phyloP scores from a whole-genome alignment of 805 yeast species.

The Saccharomycopsis sp. region DNA sequence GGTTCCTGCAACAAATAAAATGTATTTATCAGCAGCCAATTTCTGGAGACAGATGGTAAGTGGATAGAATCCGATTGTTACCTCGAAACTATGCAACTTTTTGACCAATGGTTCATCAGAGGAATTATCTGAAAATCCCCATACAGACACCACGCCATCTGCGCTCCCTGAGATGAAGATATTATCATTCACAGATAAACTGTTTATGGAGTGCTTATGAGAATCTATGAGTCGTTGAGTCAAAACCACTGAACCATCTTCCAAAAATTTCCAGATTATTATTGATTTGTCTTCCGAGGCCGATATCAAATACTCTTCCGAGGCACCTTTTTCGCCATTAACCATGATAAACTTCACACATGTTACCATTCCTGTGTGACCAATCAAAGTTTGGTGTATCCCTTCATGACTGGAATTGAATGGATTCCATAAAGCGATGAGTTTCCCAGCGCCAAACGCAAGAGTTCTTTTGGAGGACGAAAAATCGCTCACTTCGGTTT shows the following conservation, averaged over 20 bases:
- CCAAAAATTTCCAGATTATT: conserved; percentile 47
- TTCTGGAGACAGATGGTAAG: conserved; percentile 24
- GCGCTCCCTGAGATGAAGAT: conserved; percentile 58
- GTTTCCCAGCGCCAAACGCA: conserved; percentile 67
- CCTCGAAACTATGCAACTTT: conserved; percentile 29
- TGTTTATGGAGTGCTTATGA: conserved; percentile 48
- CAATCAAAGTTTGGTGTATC: conserved; percentile 48
- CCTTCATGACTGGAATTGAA: conserved; percentile 34
- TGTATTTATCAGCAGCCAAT: conserved; percentile 28
- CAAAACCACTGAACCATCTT: conserved; percentile 21
- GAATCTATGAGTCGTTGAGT: conserved; percentile 30
- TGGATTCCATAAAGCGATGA: conserved; percentile 68
- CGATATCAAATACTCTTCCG: conserved; percentile 43
- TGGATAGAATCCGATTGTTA: conserved; percentile 46
- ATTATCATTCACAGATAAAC: conserved; percentile 38
- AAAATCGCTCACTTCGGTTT: conserved; percentile 52
- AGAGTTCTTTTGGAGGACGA: conserved; percentile 33
- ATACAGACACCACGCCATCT: conserved; percentile 49
- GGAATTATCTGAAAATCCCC: conserved; percentile 31
- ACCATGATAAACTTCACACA: conserved; percentile 48
- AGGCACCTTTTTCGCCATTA: conserved; percentile 29
- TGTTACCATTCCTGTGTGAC: conserved; percentile 57
- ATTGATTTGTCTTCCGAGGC: conserved; percentile 63
- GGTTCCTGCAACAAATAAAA: conserved; percentile 74
- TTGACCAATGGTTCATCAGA: conserved; percentile 18